A percentile compares a stretch with the other conserved stretches of the same genome.
Evolutionary conservation across 257 asterid genomes (phyloP).

Genomic region (Oldenlandia corymbosa): DNA sequence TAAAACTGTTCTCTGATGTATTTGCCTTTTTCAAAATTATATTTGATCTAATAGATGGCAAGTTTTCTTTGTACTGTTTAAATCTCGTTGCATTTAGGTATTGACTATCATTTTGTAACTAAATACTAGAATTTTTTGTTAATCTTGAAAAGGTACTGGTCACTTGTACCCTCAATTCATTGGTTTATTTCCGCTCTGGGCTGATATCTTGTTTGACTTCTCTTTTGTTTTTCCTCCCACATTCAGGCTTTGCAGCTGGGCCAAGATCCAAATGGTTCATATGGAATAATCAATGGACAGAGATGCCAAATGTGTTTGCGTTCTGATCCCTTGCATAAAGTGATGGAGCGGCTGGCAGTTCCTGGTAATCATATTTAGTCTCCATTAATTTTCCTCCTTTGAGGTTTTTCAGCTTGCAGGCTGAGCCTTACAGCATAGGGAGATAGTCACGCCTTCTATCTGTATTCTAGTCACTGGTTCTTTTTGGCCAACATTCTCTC

Average conservation of each 20-base stretch:
- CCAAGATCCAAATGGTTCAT: slow-evolving; percentile 54
- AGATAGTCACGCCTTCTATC: neutral
- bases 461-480: no score
- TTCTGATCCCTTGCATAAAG: slow-evolving; percentile 63
- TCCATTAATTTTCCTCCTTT: neutral
- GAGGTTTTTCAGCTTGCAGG: neutral
- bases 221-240: neutral
- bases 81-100: neutral
- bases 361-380: slow-evolving; percentile 38
- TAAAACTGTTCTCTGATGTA: neutral
- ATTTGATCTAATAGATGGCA: neutral
- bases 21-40: neutral
- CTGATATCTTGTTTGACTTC: neutral
- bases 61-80: neutral
- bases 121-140: neutral
- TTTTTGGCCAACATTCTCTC: neutral
- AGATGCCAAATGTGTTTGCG: slow-evolving; percentile 78
- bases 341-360: slow-evolving; percentile 60
- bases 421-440: neutral
- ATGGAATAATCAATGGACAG: slow-evolving; percentile 48
- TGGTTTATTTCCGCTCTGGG: neutral
- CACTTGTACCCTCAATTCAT: no score
- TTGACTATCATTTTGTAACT: neutral
- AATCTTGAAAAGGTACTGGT: neutral
- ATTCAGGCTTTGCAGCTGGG: slow-evolving; percentile 64